These are phyloP conservation scores for Isatis tinctoria DNA, from an alignment of 345 rosid genomes.

Conservation along the genomic window DNA sequence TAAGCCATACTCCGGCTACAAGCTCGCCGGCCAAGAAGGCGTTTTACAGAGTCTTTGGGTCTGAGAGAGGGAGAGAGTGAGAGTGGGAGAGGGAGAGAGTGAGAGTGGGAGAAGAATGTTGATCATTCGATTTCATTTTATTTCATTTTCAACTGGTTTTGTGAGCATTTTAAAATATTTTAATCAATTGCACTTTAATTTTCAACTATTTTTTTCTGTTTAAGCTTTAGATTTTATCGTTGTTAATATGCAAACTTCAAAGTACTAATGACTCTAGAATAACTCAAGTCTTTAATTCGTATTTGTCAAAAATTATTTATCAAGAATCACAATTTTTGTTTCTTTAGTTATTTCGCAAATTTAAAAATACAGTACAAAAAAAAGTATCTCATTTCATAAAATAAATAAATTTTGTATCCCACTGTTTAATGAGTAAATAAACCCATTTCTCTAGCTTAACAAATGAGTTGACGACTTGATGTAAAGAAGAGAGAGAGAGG, in stretches of 20 bases:
- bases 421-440: background rate
- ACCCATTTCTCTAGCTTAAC: background rate
- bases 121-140: background rate
- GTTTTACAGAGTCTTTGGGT: conserved; percentile 6
- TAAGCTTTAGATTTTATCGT: background rate
- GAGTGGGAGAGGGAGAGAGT: background rate
- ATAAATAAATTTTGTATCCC: background rate
- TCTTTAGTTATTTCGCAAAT: background rate
- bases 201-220: background rate
- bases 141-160: background rate
- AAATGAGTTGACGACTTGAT: background rate
- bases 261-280: background rate
- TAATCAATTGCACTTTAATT: background rate
- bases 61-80: background rate
- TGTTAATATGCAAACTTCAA: background rate
- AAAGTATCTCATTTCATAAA: background rate
- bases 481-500: background rate
- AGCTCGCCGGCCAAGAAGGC: conserved; percentile 29
- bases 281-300: background rate
- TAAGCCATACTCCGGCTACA: conserved; percentile 71
- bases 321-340: background rate
- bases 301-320: background rate
- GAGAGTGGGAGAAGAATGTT: background rate
- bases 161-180: background rate
- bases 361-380: background rate